These are phyloP conservation scores for Omphalotus guepiniiformis DNA, from an alignment of 768 basidiomycete genomes.

Conservation along the genomic window DNA sequence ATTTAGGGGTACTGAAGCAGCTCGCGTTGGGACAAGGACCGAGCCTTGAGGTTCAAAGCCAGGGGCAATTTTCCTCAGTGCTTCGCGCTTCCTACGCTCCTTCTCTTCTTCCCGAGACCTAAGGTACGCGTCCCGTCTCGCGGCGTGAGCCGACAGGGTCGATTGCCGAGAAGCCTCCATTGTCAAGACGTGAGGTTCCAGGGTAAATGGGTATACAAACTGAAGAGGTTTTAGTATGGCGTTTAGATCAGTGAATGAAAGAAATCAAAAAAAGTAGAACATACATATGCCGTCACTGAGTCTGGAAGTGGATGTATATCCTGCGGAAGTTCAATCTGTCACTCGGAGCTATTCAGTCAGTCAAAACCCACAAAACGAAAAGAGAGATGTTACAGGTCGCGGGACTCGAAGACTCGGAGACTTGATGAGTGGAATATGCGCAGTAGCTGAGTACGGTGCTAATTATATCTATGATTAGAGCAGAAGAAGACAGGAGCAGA, in stretches of 20 bases:
- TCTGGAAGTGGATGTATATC: slow-evolving; percentile 96
- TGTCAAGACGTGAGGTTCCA: slow-evolving; percentile 81
- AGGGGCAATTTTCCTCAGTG: slow-evolving; percentile 73
- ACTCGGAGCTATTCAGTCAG: not conserved
- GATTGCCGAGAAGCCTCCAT: slow-evolving; percentile 69
- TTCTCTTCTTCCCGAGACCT: slow-evolving; percentile 74
- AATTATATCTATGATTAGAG: not conserved
- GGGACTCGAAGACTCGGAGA: slow-evolving; percentile 89
- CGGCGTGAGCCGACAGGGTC: slow-evolving; percentile 59
- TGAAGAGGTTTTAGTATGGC: slow-evolving; percentile 25
- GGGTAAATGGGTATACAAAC: slow-evolving; percentile 96
- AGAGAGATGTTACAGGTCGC: slow-evolving; percentile 49
- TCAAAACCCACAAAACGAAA: not conserved
- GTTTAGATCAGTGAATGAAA: slow-evolving; percentile 1
- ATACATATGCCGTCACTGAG: slow-evolving; percentile 82
- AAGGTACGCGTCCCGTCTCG: slow-evolving; percentile 69
- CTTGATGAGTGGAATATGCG: slow-evolving; percentile 82
- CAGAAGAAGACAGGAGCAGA: not conserved
- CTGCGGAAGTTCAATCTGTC: slow-evolving; percentile 77
- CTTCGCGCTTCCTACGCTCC: slow-evolving; percentile 58
- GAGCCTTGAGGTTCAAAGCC: slow-evolving; percentile 71
- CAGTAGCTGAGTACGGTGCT: slow-evolving; percentile 77
- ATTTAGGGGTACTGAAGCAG: slow-evolving; percentile 5
- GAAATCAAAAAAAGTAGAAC: slow-evolving; percentile 9
- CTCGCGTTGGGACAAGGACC: slow-evolving; percentile 52